Evolutionary conservation across 2,329 filamentous ascomycete genomes (phyloP).

Genomic region (Hymenoscyphus infarciens): DNA sequence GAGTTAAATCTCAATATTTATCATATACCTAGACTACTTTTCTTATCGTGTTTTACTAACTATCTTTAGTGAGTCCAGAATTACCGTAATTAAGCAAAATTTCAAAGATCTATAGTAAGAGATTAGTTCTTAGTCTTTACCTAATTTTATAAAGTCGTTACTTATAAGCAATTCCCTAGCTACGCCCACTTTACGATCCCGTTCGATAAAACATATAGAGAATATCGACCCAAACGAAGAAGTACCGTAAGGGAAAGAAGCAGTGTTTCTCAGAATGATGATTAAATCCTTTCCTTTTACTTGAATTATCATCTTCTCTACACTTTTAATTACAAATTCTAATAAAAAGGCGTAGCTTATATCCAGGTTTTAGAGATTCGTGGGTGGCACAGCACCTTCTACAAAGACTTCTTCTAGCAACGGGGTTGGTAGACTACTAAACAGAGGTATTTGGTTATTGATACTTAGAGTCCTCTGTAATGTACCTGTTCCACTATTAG

Average conservation of each 20-base stretch:
- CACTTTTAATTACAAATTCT: not conserved
- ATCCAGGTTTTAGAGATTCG: not conserved
- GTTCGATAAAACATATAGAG: too few species aligned
- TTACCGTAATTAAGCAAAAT: too few species aligned
- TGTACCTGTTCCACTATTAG: not conserved
- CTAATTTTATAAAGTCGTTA: too few species aligned
- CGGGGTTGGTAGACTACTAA: not conserved
- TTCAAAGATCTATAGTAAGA: too few species aligned
- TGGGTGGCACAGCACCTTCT: not conserved
- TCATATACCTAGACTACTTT: too few species aligned
- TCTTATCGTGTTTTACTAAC: too few species aligned
- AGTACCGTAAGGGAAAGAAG: not conserved
- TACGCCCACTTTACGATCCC: too few species aligned
- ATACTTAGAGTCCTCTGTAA: not conserved
- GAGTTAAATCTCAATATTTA: too few species aligned
- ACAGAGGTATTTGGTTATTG: not conserved
- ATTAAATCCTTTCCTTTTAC: not conserved
- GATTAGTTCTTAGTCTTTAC: too few species aligned
- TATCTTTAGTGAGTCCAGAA: too few species aligned
- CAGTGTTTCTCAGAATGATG: not conserved
- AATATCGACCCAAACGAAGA: not conserved
- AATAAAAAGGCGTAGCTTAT: not conserved
- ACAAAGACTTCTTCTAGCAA: not conserved
- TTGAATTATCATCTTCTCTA: not conserved
- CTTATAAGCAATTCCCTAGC: too few species aligned